Conservation (phyloP, 129 eudicot species). For the Ambrosia trifida region DNA sequence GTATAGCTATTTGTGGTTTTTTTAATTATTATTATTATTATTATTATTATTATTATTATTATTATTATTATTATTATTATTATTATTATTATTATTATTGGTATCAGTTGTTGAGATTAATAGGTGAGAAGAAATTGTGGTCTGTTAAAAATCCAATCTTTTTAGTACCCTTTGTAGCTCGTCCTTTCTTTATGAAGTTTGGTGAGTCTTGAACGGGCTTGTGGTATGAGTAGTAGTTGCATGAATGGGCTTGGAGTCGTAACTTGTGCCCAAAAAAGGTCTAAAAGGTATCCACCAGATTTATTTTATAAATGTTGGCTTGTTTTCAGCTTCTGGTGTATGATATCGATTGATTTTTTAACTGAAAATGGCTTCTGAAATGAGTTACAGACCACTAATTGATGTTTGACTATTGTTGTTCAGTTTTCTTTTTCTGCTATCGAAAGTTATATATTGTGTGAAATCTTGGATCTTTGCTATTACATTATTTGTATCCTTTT, state of each 20-base stretch:
- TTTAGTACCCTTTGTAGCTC: slow-evolving; percentile 19
- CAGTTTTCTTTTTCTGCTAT: slow-evolving; percentile 1
- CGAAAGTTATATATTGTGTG: slow-evolving; percentile 18
- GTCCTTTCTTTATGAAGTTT: slow-evolving; percentile 27
- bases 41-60: no score
- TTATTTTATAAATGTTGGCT: slow-evolving; percentile 9
- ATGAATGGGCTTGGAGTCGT: slow-evolving; percentile 46
- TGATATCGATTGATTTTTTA: slow-evolving; percentile 40
- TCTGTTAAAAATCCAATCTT: slow-evolving; percentile 42
- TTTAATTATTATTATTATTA: no score
- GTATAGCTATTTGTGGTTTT: no score
- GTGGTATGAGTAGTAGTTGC: slow-evolving; percentile 34
- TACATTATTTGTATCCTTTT: not conserved
- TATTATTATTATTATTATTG: no score
- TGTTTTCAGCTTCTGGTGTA: slow-evolving; percentile 25
- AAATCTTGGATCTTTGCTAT: slow-evolving; percentile 32
- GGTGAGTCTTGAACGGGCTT: slow-evolving; percentile 50
- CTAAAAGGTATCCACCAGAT: slow-evolving; percentile 61
- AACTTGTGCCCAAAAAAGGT: slow-evolving; percentile 55
- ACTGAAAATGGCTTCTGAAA: slow-evolving; percentile 34
- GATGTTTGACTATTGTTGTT: slow-evolving; percentile 9
- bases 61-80: no score
- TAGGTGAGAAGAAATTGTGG: no score
- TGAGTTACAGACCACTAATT: slow-evolving; percentile 15
- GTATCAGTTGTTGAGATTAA: no score